Conservation (phyloP, 2,329 filamentous ascomycete species). For the Graphiopsis chlorocephala region DNA sequence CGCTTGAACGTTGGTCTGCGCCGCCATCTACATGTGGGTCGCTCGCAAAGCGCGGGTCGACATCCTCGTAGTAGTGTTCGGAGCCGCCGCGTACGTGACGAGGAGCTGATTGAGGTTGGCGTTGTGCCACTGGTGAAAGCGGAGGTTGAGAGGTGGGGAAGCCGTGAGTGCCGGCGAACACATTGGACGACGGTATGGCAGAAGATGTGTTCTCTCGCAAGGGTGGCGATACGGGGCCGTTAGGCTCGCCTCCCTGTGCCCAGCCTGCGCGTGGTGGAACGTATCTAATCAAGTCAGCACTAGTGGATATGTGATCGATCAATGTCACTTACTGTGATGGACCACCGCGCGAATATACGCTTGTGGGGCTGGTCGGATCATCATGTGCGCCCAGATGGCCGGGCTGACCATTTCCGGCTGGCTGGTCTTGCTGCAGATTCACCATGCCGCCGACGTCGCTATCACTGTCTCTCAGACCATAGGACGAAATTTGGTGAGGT, state of each 20-base stretch:
- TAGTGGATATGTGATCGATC: not conserved
- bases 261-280: conserved; percentile 48
- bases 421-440: conserved; percentile 59
- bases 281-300: conserved; percentile 37
- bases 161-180: not conserved
- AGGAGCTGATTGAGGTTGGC: conserved; percentile 9
- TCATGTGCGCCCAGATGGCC: conserved; percentile 60
- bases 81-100: conserved; percentile 38
- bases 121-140: conserved; percentile 25
- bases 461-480: conserved; percentile 59
- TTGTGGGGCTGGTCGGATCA: conserved; percentile 59
- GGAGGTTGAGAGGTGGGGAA: conserved; percentile 23
- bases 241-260: conserved; percentile 35
- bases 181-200: conserved; percentile 11
- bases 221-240: conserved; percentile 5
- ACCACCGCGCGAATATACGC: conserved; percentile 48
- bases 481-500: conserved; percentile 26
- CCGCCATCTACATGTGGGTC: conserved; percentile 9
- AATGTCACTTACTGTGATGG: conserved; percentile 66
- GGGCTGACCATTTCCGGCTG: conserved; percentile 62
- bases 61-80: conserved; percentile 81
- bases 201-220: not conserved
- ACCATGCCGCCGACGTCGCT: conserved; percentile 72
- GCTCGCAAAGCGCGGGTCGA: conserved; percentile 77
- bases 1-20: conserved; percentile 3